Evolutionary conservation across 148 eudicot genomes (phyloP), one percentile per base, ranked within the genome.

Genomic region (Spergularia marina): DNA sequence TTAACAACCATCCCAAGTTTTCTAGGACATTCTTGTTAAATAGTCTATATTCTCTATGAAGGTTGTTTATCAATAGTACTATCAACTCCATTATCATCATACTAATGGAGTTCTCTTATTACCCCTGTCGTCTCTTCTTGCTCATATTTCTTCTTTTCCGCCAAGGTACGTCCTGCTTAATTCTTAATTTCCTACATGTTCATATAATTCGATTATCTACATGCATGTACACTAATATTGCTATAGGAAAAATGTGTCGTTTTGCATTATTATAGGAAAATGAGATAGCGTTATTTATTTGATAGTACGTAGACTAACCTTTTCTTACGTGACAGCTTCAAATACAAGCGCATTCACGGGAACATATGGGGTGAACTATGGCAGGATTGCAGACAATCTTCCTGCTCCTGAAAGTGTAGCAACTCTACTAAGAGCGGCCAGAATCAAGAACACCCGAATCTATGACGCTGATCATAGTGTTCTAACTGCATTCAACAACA

Each of bases 351-450:
- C 86, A 64, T 86, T 91, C 76, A 85, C 87, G 0, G 97, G 97
- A 58, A 91, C 97, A 0, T 91, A 81, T 61, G 97, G 97, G 17
- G 88, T 91, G 16, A 91, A 91, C 75, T 91, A 91, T 52, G 97
- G 97, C 71, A 80, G 87, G 56, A 66, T 91, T 40, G 90, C 97
- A 0, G 93, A 91, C 72, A 92, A 90, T 77, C 76, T 92, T 67
- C 90, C 90, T 0, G 75, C 80, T n/a, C 98, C 98, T 0, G 89
- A 74, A 55, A 87, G 81, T 9, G 98, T 92, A 5, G 93, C 75
- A 21, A 74, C 86, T 30, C 93, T 92, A 39, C 90, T 92, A 14
- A 87, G 84, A 65, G 88, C 96, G 25, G 82, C 83, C 18, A 86
- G 78, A 74, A 87, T 92, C 2, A 92, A 84, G 74, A 92, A 92